Conservation (phyloP, 1,284 basidiomycete genomes). For the Fomitopsis schrenkii region DNA sequence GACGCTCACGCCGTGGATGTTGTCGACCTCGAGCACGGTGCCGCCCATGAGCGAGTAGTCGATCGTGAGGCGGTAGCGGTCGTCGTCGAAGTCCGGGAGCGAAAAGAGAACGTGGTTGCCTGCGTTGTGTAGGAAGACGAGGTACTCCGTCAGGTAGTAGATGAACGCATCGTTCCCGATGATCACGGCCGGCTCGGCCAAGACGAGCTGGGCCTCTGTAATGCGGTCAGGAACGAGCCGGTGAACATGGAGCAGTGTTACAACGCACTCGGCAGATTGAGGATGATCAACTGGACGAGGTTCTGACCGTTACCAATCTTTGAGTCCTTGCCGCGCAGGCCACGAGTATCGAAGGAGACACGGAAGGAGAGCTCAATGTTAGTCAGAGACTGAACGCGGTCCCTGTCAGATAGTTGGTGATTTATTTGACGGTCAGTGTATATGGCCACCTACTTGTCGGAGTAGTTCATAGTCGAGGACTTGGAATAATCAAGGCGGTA, state of each 20-base stretch:
- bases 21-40: constrained; percentile 12
- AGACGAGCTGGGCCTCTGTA: constrained; percentile 11
- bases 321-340: constrained; percentile 6
- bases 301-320: constrained; percentile 10
- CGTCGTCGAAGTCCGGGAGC: constrained; percentile 28
- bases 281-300: constrained; percentile 6
- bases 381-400: constrained; percentile 2
- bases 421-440: neutral
- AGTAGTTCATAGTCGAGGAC: constrained; percentile 2
- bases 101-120: constrained; percentile 29
- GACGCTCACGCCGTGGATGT: constrained; percentile 23
- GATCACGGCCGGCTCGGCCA: constrained; percentile 7
- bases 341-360: neutral
- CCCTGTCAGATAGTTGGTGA: constrained; percentile 12
- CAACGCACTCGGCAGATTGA: constrained; percentile 7
- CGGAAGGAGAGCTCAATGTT: constrained; percentile 9
- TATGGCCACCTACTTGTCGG: constrained; percentile 7
- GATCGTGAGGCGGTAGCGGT: constrained; percentile 14
- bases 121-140: constrained; percentile 20
- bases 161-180: constrained; percentile 12
- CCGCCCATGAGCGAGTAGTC: constrained; percentile 21
- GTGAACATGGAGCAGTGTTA: neutral
- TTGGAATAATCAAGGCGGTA: constrained; percentile 18
- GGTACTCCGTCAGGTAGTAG: constrained; percentile 21
- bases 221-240: neutral